Evolutionary conservation across 805 yeast genomes (phyloP).

Genomic region (Lipomyces starkeyi): DNA sequence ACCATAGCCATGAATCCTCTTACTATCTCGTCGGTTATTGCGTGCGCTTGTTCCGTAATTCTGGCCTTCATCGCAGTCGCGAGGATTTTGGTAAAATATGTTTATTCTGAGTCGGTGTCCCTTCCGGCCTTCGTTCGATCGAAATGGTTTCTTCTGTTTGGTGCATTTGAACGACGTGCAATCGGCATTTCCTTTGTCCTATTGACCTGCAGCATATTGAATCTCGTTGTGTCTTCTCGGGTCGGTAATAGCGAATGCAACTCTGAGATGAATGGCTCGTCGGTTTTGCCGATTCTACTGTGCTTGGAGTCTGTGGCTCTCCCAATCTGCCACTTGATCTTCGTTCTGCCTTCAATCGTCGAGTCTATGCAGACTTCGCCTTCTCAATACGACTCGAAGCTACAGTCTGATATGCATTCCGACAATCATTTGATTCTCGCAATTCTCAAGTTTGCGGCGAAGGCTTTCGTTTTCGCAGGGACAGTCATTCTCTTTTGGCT

Average conservation of each 20-base stretch:
- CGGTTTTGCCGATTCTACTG: constrained; percentile 23
- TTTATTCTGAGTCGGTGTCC: background rate
- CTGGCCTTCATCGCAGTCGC: constrained; percentile 13
- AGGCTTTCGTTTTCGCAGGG: constrained; percentile 14
- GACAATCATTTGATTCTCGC: constrained; percentile 1
- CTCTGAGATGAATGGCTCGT: constrained; percentile 1
- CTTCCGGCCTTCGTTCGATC: background rate
- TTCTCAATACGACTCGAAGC: background rate
- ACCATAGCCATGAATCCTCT: constrained; percentile 14
- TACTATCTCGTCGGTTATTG: constrained; percentile 15
- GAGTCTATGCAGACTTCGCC: constrained; percentile 11
- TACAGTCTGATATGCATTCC: background rate
- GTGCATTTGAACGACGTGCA: constrained; percentile 30
- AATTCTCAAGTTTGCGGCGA: constrained; percentile 10
- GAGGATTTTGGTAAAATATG: constrained; percentile 17
- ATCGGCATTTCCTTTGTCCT: constrained; percentile 16
- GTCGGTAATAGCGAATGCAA: constrained; percentile 18
- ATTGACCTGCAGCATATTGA: constrained; percentile 13
- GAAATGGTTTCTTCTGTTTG: constrained; percentile 16
- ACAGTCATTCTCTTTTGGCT: constrained; percentile 21
- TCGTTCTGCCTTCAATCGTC: constrained; percentile 23
- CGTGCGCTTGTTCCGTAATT: constrained; percentile 15
- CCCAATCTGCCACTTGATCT: constrained; percentile 22
- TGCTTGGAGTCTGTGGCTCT: constrained; percentile 21
- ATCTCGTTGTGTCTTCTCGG: constrained; percentile 17